Conservation (phyloP, 768 basidiomycete species). For the Boletus eberwhitei region DNA sequence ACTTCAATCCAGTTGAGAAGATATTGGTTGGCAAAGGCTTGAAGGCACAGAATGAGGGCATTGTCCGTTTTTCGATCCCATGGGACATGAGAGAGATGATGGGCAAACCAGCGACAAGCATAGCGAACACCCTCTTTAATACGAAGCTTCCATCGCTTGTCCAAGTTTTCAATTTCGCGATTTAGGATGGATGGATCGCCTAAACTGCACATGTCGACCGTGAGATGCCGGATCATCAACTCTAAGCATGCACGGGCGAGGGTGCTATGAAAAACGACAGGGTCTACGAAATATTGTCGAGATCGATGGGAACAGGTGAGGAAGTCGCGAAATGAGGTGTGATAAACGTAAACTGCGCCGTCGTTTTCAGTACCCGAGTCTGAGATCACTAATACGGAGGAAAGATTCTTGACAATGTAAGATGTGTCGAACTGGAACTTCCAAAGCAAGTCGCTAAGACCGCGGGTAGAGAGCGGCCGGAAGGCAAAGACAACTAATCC, state of each 20-base stretch:
- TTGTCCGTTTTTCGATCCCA: constrained; percentile 1
- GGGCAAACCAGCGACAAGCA: constrained; percentile 21
- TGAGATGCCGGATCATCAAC: constrained; percentile 15
- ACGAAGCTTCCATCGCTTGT: constrained; percentile 7
- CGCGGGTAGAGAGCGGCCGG: constrained; percentile 11
- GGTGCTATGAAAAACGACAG: constrained; percentile 7
- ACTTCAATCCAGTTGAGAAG: constrained; percentile 21
- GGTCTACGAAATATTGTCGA: constrained; percentile 12
- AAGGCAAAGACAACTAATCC: constrained; percentile 14
- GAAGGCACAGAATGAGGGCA: constrained; percentile 7
- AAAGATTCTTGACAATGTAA: constrained; percentile 11
- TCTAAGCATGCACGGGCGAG: constrained; percentile 15
- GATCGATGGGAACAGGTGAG: constrained; percentile 15
- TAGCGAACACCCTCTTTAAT: constrained; percentile 17
- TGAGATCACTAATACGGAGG: constrained; percentile 15
- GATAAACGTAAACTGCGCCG: constrained; percentile 16
- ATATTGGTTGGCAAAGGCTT: constrained; percentile 4
- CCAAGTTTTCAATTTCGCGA: constrained; percentile 12
- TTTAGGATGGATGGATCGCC: constrained; percentile 11
- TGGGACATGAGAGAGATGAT: constrained; percentile 13
- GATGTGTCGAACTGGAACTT: constrained; percentile 3
- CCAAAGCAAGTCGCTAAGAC: constrained; percentile 12
- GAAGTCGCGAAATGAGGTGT: constrained; percentile 23
- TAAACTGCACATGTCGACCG: constrained; percentile 12
- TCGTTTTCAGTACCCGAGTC: constrained; percentile 1